Evolutionary conservation across 305 asterid genomes (phyloP), one percentile per base, ranked within the genome.

Genomic region (Fraxinus sp.): DNA sequence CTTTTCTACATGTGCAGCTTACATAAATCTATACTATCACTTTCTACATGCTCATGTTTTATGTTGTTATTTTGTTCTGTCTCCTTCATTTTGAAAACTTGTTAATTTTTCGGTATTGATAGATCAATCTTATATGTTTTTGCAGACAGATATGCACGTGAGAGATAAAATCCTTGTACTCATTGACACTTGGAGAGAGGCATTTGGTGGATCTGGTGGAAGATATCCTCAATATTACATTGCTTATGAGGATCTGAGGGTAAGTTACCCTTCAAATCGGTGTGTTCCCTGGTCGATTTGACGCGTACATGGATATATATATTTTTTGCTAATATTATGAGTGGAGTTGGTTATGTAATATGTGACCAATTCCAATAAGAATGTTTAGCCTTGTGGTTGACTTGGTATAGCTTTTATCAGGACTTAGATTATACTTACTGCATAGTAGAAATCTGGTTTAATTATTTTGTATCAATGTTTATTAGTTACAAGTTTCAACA

Each of bases 161-260:
- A 93, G 98, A 83, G 97, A 97, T 84, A 95, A 93, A 89, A 84
- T 94, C 30, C 82, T 95, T 74, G 86, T 87, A 22, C 90, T 97
- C 80, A 86, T 97, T 71, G 97, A 91, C 86, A 86, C 99, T 77
- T 97, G 99, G 99, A 90, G 90, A 82, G 97, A 92, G 76, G 98
- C 99, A 76, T 95, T 97, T 88, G 97, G 98, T 87, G 97, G 96
- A 72, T 70, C 94, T 55, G 90, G 97, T 79, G 97, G 97, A 81
- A 93, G 89, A 90, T 90, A 95, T 88, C 94, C 99, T 64, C 98
- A 95, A 79, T 97, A 95, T 82, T 86, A 85, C 89, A 88, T 91
- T 93, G 98, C 97, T 59, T 97, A 92, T n/a, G 98, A 97, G 80
- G 99, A 95, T 74, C 82, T 97, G 78, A 89, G 95, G 94, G 99